A percentile compares a stretch with the other conserved stretches of the same genome.
phyloP scores from a whole-genome alignment of 2,329 filamentous ascomycete species.

The Penicillium hordei region DNA sequence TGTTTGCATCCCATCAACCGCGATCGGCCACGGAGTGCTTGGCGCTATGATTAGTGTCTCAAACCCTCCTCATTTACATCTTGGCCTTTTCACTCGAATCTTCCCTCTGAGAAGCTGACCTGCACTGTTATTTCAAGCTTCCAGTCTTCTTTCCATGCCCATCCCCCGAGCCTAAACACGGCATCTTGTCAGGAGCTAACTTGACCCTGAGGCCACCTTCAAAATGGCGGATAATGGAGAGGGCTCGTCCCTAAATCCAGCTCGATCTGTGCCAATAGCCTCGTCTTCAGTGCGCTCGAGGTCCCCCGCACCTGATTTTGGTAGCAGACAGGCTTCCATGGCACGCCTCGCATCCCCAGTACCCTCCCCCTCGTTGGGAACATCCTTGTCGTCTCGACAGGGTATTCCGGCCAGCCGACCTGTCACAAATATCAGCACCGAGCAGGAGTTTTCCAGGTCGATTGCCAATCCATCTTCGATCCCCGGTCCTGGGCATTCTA shows the following conservation, averaged over 20 bases:
- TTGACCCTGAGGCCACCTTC: slow-evolving; percentile 13
- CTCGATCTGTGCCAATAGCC: slow-evolving; percentile 35
- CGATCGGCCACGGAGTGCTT: slow-evolving; percentile 15
- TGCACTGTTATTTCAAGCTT: background rate
- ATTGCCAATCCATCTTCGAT: slow-evolving; percentile 58
- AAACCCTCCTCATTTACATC: slow-evolving; percentile 7
- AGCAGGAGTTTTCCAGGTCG: slow-evolving; percentile 61
- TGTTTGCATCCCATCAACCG: slow-evolving; percentile 30
- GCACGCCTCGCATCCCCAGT: slow-evolving; percentile 57
- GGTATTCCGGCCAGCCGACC: slow-evolving; percentile 38
- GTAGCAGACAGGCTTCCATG: slow-evolving; percentile 54
- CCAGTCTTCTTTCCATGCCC: background rate
- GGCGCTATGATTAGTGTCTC: slow-evolving; percentile 5
- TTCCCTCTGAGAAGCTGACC: background rate
- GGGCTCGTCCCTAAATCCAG: slow-evolving; percentile 35
- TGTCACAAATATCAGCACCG: slow-evolving; percentile 41
- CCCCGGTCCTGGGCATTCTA: slow-evolving; percentile 79
- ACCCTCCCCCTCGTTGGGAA: slow-evolving; percentile 44
- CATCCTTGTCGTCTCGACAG: slow-evolving; percentile 41
- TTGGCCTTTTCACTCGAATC: slow-evolving; percentile 1
- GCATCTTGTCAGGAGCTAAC: slow-evolving; percentile 1
- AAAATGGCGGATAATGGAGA: slow-evolving; percentile 41
- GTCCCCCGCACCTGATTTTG: slow-evolving; percentile 44
- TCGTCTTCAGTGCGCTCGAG: slow-evolving; percentile 34
- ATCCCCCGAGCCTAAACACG: background rate